Conservation (phyloP, 2,329 filamentous ascomycete species). For the Aureobasidium sp. region DNA sequence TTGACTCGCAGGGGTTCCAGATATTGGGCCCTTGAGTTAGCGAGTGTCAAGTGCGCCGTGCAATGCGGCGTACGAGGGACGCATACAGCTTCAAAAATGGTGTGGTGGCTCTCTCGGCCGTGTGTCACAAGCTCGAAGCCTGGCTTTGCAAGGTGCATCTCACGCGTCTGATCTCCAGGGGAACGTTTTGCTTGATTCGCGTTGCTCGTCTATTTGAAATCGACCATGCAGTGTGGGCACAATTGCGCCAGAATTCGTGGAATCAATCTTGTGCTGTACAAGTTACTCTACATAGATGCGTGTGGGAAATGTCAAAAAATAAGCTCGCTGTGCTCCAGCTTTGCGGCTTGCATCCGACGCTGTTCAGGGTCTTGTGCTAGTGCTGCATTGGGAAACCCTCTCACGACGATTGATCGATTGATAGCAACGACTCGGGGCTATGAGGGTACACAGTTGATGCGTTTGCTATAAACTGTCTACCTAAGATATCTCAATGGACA, state of each 20-base stretch:
- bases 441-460: background rate
- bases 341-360: conserved; percentile 7
- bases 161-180: conserved; percentile 2
- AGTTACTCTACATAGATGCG: background rate
- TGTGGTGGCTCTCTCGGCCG: conserved; percentile 1
- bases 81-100: background rate
- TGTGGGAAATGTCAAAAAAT: conserved; percentile 6
- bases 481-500: no score
- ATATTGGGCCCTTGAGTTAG: background rate
- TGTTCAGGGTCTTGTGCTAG: conserved; percentile 8
- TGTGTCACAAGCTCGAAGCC: background rate
- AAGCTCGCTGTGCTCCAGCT: conserved; percentile 6
- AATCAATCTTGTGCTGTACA: background rate
- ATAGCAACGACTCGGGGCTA: background rate
- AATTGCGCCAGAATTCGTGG: background rate
- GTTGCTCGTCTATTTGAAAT: conserved; percentile 8
- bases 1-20: background rate
- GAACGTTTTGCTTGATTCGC: background rate
- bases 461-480: no score
- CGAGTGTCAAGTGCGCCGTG: background rate
- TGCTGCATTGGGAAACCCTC: background rate
- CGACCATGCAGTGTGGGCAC: conserved; percentile 6
- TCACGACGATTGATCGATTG: background rate
- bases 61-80: conserved; percentile 5
- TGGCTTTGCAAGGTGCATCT: background rate